Percentiles rank a stretch among this genome's conserved stretches.
Conservation (phyloP, 2,329 filamentous ascomycete genomes). For the Epichloe glyceriae region DNA sequence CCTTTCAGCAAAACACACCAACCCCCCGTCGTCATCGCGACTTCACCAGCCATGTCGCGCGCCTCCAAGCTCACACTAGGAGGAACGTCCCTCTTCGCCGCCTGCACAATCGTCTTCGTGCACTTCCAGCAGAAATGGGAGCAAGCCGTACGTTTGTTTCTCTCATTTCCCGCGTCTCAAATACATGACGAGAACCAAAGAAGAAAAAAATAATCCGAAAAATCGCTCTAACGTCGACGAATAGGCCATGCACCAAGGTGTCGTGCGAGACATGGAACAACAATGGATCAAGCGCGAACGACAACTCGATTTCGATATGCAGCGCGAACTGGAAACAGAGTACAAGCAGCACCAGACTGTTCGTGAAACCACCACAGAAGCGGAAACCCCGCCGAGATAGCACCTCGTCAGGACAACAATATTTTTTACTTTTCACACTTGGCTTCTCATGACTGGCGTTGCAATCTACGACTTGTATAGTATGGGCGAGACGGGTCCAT, state of each 20-base stretch:
- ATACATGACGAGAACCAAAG: background rate
- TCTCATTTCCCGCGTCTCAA: background rate
- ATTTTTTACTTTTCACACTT: too few relatives aligned
- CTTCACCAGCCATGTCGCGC: conserved; percentile 57
- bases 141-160: conserved; percentile 49
- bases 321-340: conserved; percentile 71
- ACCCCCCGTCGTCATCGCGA: background rate
- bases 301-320: conserved; percentile 89
- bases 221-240: background rate
- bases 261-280: conserved; percentile 88
- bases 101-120: conserved; percentile 68
- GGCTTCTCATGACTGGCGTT: too few relatives aligned
- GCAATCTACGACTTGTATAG: background rate
- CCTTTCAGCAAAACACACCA: background rate
- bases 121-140: conserved; percentile 82
- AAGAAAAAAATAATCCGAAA: background rate
- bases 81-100: conserved; percentile 63
- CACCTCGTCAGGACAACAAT: background rate
- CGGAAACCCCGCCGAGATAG: conserved; percentile 13
- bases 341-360: conserved; percentile 84
- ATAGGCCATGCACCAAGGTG: conserved; percentile 90
- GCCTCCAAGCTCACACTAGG: conserved; percentile 78
- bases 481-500: background rate
- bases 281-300: conserved; percentile 82
- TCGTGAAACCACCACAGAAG: conserved; percentile 24